Evolutionary conservation across 2,329 filamentous ascomycete species (phyloP).

Genomic region (Chaetomium olivaceum): DNA sequence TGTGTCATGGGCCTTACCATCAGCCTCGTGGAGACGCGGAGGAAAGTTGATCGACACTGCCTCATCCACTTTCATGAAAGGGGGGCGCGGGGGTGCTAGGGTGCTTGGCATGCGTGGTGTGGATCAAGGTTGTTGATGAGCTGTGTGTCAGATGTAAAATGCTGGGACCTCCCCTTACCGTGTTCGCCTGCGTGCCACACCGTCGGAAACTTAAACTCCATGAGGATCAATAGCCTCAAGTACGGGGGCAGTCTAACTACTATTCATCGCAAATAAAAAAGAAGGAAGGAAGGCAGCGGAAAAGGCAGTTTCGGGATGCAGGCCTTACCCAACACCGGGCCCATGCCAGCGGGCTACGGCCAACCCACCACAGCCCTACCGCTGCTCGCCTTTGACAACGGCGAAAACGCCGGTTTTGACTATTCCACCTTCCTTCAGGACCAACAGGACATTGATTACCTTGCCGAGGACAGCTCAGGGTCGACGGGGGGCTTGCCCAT

Average conservation of each 20-base stretch:
- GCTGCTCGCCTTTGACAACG: constrained; percentile 36
- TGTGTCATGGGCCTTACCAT: not conserved
- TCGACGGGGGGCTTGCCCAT: constrained; percentile 36
- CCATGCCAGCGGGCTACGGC: constrained; percentile 9
- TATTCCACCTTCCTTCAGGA: constrained; percentile 43
- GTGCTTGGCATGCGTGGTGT: constrained; percentile 7
- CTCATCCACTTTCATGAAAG: constrained; percentile 1
- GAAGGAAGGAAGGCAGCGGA: not conserved
- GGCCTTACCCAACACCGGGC: constrained; percentile 12
- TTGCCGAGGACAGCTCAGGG: constrained; percentile 34
- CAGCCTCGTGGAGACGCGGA: constrained; percentile 1
- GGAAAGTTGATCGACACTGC: constrained; percentile 6
- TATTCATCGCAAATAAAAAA: not conserved
- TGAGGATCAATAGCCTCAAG: not conserved
- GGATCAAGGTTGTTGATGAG: not conserved
- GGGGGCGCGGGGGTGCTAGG: not conserved
- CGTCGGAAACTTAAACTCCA: not conserved
- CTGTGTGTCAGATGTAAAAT: constrained; percentile 1
- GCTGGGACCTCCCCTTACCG: not conserved
- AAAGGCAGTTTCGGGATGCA: constrained; percentile 9
- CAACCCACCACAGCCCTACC: constrained; percentile 9
- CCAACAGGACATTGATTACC: constrained; percentile 31
- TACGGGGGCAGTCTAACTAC: not conserved
- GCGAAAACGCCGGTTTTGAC: constrained; percentile 41
- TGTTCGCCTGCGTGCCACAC: not conserved